These are phyloP conservation scores for Trichophyton mentagrophytes DNA, from an alignment of 2,329 filamentous ascomycete genomes.

Conservation along the genomic window DNA sequence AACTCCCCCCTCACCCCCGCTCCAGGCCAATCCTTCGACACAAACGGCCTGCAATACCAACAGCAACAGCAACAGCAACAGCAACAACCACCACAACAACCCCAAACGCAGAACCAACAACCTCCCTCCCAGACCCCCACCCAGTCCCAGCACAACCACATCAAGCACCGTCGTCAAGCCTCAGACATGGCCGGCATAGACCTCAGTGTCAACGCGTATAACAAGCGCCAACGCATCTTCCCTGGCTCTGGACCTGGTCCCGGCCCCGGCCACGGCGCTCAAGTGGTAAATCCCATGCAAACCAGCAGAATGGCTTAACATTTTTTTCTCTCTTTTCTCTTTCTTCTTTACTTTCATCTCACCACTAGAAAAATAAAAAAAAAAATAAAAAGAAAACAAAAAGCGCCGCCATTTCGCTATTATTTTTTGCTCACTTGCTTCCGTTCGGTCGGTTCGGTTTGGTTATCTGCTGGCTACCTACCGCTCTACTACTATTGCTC, in stretches of 20 bases:
- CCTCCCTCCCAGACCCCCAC: not conserved
- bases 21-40: conserved; percentile 11
- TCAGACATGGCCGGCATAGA: conserved; percentile 48
- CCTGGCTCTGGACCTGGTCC: conserved; percentile 16
- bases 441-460: not conserved
- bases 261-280: conserved; percentile 16
- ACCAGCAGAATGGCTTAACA: conserved; percentile 25
- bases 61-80: not conserved
- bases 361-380: no score
- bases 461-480: not conserved
- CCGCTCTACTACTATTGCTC: not conserved
- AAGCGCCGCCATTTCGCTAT: no score
- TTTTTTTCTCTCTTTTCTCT: not conserved
- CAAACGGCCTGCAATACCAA: conserved; percentile 14
- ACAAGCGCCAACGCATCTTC: conserved; percentile 49
- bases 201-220: conserved; percentile 38
- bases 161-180: conserved; percentile 43
- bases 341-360: not conserved
- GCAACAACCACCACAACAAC: no score
- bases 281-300: conserved; percentile 39
- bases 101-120: conserved; percentile 2
- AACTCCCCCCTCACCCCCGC: not conserved
- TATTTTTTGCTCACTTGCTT: no score
- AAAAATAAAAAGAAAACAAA: no score
- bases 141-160: not conserved